Evolutionary conservation across 805 yeast species (phyloP), one percentile per base, ranked within the genome.

Genomic region (Martiniozyma abietophila): DNA sequence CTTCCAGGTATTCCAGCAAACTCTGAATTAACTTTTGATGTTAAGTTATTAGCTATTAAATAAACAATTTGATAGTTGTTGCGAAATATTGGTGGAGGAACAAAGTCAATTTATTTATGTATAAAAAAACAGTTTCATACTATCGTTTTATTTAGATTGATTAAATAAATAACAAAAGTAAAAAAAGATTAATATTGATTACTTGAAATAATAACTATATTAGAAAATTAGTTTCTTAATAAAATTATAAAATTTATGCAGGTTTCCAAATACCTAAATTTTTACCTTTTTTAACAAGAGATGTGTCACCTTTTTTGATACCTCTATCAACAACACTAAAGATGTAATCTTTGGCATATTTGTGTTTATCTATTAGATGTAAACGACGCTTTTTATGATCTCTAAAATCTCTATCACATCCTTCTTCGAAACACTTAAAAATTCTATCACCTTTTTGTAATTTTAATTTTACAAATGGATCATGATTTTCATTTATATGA

Each of bases 1-100:
- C 71, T 92, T 45, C 98, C 98, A 49, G 98, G 97, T 43, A 84
- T 92, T 50, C 99, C 99, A 54, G 83, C 95, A 53, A 92, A 92
- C 79, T 81, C 95, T 45, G 95, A 85, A 65, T 76, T 92, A 61
- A 84, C 94, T 36, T 92, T 92, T 56, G 99, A 89, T 60, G 95
- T 88, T 56, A 89, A 89, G 69, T 74, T 89, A 54, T 86, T 89
- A 45, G 74, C 84, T 46, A 72, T 89, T 61, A 88, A 88, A 74
- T 89, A 43, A 77, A 25, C 10, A 9, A 10, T 6, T 8, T 10
- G 5, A 24, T n/a, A n/a, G n/a, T n/a, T n/a, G n/a, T n/a, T n/a
- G n/a, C n/a, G n/a, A n/a, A n/a, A n/a, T n/a, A n/a, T n/a, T n/a
- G n/a, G n/a, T n/a, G n/a, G n/a, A n/a, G n/a, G n/a, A n/a, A n/a